Percentiles rank a stretch among this genome's conserved stretches.
Evolutionary conservation across 2,329 filamentous ascomycete genomes (phyloP).

Genomic region (Fusarium algeriense): DNA sequence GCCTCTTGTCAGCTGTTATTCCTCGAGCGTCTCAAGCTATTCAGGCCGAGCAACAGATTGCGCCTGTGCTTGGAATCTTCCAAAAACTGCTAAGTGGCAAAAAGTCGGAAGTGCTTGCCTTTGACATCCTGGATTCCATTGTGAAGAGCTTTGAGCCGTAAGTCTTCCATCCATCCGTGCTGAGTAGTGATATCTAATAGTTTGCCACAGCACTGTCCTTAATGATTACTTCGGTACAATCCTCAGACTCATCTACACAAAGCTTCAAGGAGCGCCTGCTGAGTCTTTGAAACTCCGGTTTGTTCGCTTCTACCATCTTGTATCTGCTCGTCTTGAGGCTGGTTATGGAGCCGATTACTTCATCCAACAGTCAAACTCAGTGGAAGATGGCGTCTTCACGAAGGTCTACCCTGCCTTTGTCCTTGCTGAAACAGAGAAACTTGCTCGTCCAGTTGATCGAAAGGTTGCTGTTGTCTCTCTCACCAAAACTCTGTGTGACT

Average conservation of each 20-base stretch:
- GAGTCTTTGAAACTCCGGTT: conserved; percentile 90
- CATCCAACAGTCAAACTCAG: conserved; percentile 82
- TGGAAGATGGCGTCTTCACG: conserved; percentile 84
- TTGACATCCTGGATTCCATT: conserved; percentile 89
- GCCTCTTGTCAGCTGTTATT: conserved; percentile 86
- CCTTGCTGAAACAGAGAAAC: conserved; percentile 87
- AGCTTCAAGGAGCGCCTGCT: conserved; percentile 74
- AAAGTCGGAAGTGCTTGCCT: conserved; percentile 85
- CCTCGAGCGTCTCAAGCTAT: conserved; percentile 81
- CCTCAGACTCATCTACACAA: conserved; percentile 83
- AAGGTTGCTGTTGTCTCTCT: conserved; percentile 94
- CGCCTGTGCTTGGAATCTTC: conserved; percentile 94
- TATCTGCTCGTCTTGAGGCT: conserved; percentile 80
- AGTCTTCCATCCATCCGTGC: conserved; percentile 51
- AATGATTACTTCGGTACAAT: conserved; percentile 84
- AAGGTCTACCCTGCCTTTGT: conserved; percentile 89
- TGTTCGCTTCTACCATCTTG: conserved; percentile 92
- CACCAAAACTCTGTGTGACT: conserved; percentile 91
- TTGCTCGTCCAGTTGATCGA: conserved; percentile 87
- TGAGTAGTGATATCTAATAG: conserved; percentile 40
- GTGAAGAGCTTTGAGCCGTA: conserved; percentile 79
- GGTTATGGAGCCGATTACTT: conserved; percentile 95
- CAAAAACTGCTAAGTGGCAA: conserved; percentile 87
- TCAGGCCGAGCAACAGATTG: conserved; percentile 81
- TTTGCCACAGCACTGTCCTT: conserved; percentile 65